phyloP scores from a whole-genome alignment of 257 asterid genomes.

The Striga asiatica region DNA sequence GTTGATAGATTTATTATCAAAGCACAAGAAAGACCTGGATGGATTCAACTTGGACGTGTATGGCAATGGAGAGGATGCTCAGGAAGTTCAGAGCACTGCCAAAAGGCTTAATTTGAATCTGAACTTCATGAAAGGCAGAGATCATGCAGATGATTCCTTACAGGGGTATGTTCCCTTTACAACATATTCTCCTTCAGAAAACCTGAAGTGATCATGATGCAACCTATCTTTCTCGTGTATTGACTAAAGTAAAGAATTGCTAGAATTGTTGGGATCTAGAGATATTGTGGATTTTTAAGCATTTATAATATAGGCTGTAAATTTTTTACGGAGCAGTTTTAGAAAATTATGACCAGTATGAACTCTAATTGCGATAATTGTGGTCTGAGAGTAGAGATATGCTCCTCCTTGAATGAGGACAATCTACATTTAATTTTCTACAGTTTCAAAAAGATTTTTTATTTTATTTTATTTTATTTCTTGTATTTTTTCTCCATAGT shows the following conservation, averaged over 20 bases:
- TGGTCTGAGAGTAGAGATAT: no score
- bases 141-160: slow-evolving; percentile 92
- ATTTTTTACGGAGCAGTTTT: no score
- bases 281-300: background rate
- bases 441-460: no score
- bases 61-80: slow-evolving; percentile 96
- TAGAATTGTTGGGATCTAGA: background rate
- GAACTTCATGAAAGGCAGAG: slow-evolving; percentile 94
- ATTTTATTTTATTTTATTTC: no score
- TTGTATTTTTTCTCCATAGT: background rate
- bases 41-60: slow-evolving; percentile 90
- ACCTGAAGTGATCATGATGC: no score
- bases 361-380: no score
- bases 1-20: slow-evolving; percentile 75
- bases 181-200: no score
- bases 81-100: slow-evolving; percentile 83
- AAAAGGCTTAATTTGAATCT: slow-evolving; percentile 66
- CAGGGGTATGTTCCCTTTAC: slow-evolving; percentile 52
- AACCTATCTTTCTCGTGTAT: no score
- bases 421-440: no score
- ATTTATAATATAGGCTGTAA: background rate
- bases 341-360: no score
- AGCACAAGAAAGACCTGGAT: slow-evolving; percentile 62
- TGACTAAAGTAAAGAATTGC: background rate
- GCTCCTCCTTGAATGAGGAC: no score